A percentile compares a stretch with the other conserved stretches of the same genome.
These are phyloP conservation scores for Boletales sp. DNA, from an alignment of 768 basidiomycete species.

Conservation along the genomic window DNA sequence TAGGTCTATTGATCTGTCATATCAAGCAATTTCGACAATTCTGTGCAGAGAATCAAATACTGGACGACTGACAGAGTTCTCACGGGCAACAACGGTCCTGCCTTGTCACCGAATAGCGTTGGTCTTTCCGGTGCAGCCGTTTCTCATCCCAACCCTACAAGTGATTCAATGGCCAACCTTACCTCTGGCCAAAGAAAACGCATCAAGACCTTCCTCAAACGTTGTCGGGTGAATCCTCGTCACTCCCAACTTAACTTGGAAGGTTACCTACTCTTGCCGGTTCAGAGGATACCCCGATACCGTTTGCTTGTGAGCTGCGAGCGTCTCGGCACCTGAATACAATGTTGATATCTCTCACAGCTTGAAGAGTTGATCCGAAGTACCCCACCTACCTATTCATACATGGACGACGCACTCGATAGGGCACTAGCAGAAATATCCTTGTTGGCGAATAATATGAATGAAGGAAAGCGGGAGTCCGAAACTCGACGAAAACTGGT, in stretches of 20 bases:
- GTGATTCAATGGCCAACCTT: slow-evolving; percentile 50
- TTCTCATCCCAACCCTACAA: slow-evolving; percentile 39
- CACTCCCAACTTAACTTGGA: slow-evolving; percentile 95
- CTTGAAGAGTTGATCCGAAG: slow-evolving; percentile 83
- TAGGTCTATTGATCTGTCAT: slow-evolving; percentile 8
- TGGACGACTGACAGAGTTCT: slow-evolving; percentile 68
- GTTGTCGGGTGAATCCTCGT: slow-evolving; percentile 82
- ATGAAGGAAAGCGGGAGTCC: slow-evolving; percentile 94
- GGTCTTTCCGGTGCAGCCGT: slow-evolving; percentile 54
- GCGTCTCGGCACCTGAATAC: slow-evolving; percentile 1
- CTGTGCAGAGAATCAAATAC: slow-evolving; percentile 79
- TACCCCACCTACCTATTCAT: slow-evolving; percentile 77
- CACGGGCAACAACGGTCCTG: slow-evolving; percentile 37
- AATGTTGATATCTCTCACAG: slow-evolving; percentile 24
- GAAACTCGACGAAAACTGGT: slow-evolving; percentile 91
- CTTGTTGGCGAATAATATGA: slow-evolving; percentile 89
- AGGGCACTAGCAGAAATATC: slow-evolving; percentile 86
- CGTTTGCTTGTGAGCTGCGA: slow-evolving; percentile 71
- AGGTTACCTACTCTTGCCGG: slow-evolving; percentile 89
- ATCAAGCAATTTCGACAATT: slow-evolving; percentile 88
- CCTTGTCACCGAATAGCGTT: slow-evolving; percentile 53
- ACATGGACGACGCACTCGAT: slow-evolving; percentile 79
- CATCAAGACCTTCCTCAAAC: slow-evolving; percentile 85
- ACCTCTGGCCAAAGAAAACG: slow-evolving; percentile 83
- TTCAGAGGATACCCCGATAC: slow-evolving; percentile 98